These are phyloP conservation scores for Lecanicillium sp. DNA, from an alignment of 2,329 filamentous ascomycete species.

Conservation along the genomic window DNA sequence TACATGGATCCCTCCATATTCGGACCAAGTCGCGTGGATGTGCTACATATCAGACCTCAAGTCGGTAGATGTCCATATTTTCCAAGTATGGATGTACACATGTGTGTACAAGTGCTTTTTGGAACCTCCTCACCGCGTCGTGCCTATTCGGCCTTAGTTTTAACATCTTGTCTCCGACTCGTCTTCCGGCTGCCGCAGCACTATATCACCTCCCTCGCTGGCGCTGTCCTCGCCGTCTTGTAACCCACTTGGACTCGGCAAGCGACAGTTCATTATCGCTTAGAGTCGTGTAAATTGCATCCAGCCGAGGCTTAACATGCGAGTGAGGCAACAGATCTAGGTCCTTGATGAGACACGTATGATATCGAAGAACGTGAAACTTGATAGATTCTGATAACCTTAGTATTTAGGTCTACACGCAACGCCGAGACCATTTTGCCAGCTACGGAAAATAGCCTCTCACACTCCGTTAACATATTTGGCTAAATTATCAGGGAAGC, in stretches of 20 bases:
- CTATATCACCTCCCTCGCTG: background rate
- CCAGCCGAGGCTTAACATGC: background rate
- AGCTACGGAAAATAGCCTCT: background rate
- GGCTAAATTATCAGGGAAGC: too few relatives aligned
- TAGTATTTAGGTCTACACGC: background rate
- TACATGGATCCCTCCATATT: background rate
- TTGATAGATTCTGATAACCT: background rate
- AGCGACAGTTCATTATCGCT: background rate
- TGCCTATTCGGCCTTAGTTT: background rate
- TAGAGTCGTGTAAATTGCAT: background rate
- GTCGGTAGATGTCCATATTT: background rate
- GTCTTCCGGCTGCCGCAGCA: background rate
- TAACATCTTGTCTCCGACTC: background rate
- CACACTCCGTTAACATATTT: background rate
- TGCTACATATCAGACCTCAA: background rate
- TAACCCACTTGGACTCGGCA: background rate
- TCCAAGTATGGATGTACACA: background rate
- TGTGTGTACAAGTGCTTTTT: background rate
- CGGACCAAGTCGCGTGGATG: background rate
- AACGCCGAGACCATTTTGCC: background rate
- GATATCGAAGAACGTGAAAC: background rate
- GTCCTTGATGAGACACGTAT: background rate
- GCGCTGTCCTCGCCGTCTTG: background rate
- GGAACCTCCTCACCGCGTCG: background rate
- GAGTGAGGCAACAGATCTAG: background rate